Base-by-base conservation (phyloP, 2,329 filamentous ascomycete species). In the Xylariaceae sp. region DNA sequence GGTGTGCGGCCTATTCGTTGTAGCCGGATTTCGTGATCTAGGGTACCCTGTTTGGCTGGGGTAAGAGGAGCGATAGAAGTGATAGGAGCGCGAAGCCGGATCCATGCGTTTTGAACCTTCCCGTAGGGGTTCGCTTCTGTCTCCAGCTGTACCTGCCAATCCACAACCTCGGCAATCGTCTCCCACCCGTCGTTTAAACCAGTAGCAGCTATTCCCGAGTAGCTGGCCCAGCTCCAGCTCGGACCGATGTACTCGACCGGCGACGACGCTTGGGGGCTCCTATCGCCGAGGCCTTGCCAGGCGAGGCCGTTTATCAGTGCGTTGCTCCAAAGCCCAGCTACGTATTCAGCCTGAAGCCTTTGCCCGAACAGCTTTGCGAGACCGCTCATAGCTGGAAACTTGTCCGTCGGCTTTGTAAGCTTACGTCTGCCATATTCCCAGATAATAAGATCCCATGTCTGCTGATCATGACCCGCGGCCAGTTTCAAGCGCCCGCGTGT, bases 201-300 rank as follows among this genome's bases (percentile, higher is more conserved):
- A 2, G 21, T 42, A 18, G 35, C 30, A 11, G 53, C 51, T 6
- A 57, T 36, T 10, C 59, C 60, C 6, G 37, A 45, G 33, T 57
- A 61, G 18, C 58, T 42, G 13, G 56, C 50, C 60, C 60, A 62
- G 32, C 60, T 61, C 60, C 60, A 62, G 53, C 56, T 61, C 4
- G 60, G 60, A 6, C 55, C 60, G 5, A 46, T 50, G 11, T 59
- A 62, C 9, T 47, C 32, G 13, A 54, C 33, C 10, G 4, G 15
- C 16, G 42, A 48, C 16, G 11, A 20, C 6, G 54, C 40, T 21
- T 33, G n/a, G n/a, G 11, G 18, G 3, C 8, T 11, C 18, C 24
- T 18, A 10, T 27, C 36, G 10, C 40, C 51, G 7, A 55, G 20
- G 3, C 44, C 30, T 32, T 60, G 50, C 58, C 60, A 61, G 13